These are phyloP conservation scores for Neurospora africana DNA, from an alignment of 495 filamentous ascomycete species.

Conservation along the genomic window DNA sequence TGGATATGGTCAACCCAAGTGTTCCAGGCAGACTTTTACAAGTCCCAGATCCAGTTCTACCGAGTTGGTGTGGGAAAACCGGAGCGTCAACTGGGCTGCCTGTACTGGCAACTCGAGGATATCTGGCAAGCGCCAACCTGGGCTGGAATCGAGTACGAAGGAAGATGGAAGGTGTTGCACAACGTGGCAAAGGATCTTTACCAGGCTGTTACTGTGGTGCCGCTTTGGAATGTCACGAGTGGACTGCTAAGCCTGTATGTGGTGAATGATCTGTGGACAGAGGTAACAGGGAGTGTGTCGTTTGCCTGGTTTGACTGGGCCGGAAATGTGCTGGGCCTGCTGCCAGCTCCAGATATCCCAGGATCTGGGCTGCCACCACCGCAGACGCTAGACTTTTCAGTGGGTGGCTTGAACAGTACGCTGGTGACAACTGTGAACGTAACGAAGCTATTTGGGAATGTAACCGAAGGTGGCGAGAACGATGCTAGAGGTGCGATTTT, in stretches of 20 bases:
- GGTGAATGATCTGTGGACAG: slow-evolving; percentile 45
- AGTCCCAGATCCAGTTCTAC: slow-evolving; percentile 53
- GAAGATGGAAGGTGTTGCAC: slow-evolving; percentile 57
- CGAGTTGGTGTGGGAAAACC: slow-evolving; percentile 50
- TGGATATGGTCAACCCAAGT: slow-evolving; percentile 60
- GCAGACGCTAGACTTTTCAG: slow-evolving; percentile 30
- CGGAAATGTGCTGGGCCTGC: slow-evolving; percentile 5
- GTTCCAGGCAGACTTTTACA: slow-evolving; percentile 60
- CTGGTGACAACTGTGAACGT: slow-evolving; percentile 37
- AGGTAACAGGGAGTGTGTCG: slow-evolving; percentile 14
- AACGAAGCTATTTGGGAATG: slow-evolving; percentile 5
- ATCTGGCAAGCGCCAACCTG: slow-evolving; percentile 62
- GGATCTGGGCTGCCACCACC: neutral
- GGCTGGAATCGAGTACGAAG: slow-evolving; percentile 54
- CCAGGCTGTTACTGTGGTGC: slow-evolving; percentile 48
- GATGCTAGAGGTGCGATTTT: slow-evolving; percentile 41
- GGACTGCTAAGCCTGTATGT: slow-evolving; percentile 50
- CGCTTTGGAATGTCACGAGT: slow-evolving; percentile 48
- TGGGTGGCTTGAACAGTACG: slow-evolving; percentile 54
- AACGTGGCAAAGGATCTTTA: slow-evolving; percentile 52
- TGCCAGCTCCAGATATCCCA: neutral
- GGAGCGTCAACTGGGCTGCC: slow-evolving; percentile 48
- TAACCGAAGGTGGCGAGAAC: slow-evolving; percentile 17
- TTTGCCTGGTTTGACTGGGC: slow-evolving; percentile 22
- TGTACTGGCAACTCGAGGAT: slow-evolving; percentile 65